phyloP scores from a whole-genome alignment of 2,329 filamentous ascomycete species.

The Diaporthe ampelina region DNA sequence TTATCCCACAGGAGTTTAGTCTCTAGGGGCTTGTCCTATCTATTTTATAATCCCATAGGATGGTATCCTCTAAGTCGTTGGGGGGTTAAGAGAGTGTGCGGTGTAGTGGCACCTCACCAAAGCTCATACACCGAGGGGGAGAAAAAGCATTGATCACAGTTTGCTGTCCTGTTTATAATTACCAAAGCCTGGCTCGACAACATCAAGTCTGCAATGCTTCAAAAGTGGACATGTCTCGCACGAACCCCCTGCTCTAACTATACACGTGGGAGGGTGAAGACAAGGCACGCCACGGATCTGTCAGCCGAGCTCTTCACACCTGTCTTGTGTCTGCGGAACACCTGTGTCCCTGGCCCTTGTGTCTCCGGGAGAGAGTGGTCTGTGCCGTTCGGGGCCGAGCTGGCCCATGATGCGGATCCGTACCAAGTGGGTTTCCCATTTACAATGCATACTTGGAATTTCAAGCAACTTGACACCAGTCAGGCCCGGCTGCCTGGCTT shows the following conservation, averaged over 20 bases:
- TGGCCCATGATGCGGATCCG: constrained; percentile 7
- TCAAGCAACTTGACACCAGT: neutral
- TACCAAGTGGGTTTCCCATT: neutral
- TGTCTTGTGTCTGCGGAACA: neutral
- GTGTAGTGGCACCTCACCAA: no score
- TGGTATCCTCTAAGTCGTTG: no score
- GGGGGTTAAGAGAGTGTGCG: no score
- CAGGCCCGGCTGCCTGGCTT: neutral
- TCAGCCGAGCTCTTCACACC: neutral
- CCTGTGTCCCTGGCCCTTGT: constrained; percentile 1
- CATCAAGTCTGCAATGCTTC: neutral
- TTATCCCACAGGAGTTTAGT: no score
- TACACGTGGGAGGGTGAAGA: neutral
- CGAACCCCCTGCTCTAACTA: neutral
- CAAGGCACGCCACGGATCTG: neutral
- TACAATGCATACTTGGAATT: neutral
- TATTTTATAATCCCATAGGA: no score
- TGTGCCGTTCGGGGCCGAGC: constrained; percentile 32
- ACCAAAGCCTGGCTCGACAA: neutral
- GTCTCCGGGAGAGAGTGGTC: constrained; percentile 5
- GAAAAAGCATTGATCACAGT: neutral
- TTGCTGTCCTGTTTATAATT: neutral
- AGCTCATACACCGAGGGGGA: no score
- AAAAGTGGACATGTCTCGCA: neutral
- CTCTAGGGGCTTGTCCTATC: no score